These are phyloP conservation scores for Berkeleyomyces rouxiae DNA, from an alignment of 2,329 filamentous ascomycete species.

Conservation along the genomic window DNA sequence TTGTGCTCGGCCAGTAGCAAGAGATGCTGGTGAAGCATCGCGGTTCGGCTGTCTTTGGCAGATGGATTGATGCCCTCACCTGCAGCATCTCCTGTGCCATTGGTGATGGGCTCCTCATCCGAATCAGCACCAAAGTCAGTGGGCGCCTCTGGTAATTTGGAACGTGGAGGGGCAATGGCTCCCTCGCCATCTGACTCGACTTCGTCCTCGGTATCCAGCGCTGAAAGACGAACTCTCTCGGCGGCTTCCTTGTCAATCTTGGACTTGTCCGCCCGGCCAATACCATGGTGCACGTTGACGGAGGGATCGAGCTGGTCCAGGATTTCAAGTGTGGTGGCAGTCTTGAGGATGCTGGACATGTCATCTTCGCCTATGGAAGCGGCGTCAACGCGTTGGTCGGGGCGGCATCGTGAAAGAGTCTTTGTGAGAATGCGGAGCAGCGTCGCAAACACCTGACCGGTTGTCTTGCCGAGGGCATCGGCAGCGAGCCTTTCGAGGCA, in stretches of 20 bases:
- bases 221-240: slow-evolving; percentile 27
- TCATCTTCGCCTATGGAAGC: slow-evolving; percentile 19
- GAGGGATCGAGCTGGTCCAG: slow-evolving; percentile 34
- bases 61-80: slow-evolving; percentile 22
- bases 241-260: slow-evolving; percentile 30
- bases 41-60: slow-evolving; percentile 24
- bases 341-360: slow-evolving; percentile 19
- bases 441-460: slow-evolving; percentile 60
- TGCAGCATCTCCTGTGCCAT: slow-evolving; percentile 29
- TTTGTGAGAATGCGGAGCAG: slow-evolving; percentile 56
- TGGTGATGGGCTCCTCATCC: slow-evolving; percentile 18
- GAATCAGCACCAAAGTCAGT: slow-evolving; percentile 14
- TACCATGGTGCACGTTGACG: slow-evolving; percentile 37
- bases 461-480: slow-evolving; percentile 53
- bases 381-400: slow-evolving; percentile 34
- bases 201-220: slow-evolving; percentile 22
- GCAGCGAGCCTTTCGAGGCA: slow-evolving; percentile 57
- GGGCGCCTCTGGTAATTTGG: neutral
- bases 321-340: slow-evolving; percentile 39
- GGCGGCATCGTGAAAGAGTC: slow-evolving; percentile 49
- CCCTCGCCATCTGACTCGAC: slow-evolving; percentile 20
- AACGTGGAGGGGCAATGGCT: neutral
- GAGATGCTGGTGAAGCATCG: slow-evolving; percentile 43
- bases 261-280: slow-evolving; percentile 36
- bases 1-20: slow-evolving; percentile 53